Base-by-base conservation (phyloP, 2,329 filamentous ascomycete genomes). In the Nannizziopsis barbatae region DNA sequence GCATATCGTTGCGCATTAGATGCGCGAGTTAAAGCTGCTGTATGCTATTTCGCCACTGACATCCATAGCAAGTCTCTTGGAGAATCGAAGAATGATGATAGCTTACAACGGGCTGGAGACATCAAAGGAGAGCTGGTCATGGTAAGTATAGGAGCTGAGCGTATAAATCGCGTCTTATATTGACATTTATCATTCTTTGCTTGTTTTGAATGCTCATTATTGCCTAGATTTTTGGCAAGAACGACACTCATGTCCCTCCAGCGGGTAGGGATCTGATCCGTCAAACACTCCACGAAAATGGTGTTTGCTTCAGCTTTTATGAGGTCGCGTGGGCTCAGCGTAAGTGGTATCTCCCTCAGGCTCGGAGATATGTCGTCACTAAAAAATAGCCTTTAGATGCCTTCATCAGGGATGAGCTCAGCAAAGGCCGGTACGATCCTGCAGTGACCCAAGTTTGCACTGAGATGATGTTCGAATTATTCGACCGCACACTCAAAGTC, bases 21-120 rank as follows among this genome's bases (percentile, higher is more conserved):
- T 65, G 73, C 77, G 17, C 77, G 89, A 49, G 78, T 95, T 50
- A 75, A 75, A 35, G 85, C 86, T 27, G 80, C 81, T 33, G 83
- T 94, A 27, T 83, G 86, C 64, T 96, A 88, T 71, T 95, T 95
- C 67, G 87, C 86, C 7, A 95, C 89, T 5, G 90, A 95, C 68
- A 81, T 95, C 45, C 90, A 95, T 71, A 79, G 74, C 54, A 76
- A 78, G 50, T 86, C 82, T 7, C 76, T 96, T 1, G 90, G 87
- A 18, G 75, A 78, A 51, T 70, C 77, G 55, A 77, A 78, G 62
- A 72, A 71, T 17, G 81, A 85, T 60, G 76, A 84, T 58, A 77
- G 73, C 54, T 62, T 86, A 40, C 65, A 70, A 12, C 65, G 80
- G 41, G 75, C 86, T 12, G 63, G 66, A 5, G 79, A 83, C 56